Percentiles rank a stretch among this genome's conserved stretches.
Conservation (phyloP, 768 basidiomycete species). For the Calvatia gigantea region DNA sequence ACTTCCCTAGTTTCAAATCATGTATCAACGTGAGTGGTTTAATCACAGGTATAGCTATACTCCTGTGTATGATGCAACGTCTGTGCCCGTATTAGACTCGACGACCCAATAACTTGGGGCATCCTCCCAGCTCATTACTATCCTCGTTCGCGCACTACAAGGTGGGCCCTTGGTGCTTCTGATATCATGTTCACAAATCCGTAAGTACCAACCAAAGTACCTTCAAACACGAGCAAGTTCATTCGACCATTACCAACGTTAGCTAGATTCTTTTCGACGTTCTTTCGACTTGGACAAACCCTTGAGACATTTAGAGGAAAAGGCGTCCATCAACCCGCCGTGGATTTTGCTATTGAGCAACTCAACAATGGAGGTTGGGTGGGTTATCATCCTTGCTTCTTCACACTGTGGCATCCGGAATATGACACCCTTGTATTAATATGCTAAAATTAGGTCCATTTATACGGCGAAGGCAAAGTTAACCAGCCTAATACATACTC, state of each 20-base stretch:
- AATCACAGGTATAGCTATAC: neutral
- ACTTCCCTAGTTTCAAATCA: conserved; percentile 78
- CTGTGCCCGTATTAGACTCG: conserved; percentile 45
- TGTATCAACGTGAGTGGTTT: conserved; percentile 72
- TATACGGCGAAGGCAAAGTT: conserved; percentile 88
- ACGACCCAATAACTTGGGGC: conserved; percentile 89
- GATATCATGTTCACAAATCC: conserved; percentile 95
- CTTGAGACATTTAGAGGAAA: conserved; percentile 90
- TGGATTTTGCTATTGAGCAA: conserved; percentile 79
- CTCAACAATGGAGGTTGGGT: conserved; percentile 88
- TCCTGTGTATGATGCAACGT: conserved; percentile 4
- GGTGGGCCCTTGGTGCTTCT: conserved; percentile 91
- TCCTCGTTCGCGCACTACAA: conserved; percentile 52
- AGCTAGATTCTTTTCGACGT: conserved; percentile 73
- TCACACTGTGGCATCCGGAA: neutral
- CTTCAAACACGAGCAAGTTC: neutral
- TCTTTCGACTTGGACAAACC: conserved; percentile 88
- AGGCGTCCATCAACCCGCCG: conserved; percentile 83
- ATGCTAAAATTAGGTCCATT: conserved; percentile 61
- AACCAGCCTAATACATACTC: conserved; percentile 64
- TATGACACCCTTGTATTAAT: neutral
- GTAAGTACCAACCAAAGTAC: conserved; percentile 38
- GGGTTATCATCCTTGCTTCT: conserved; percentile 22
- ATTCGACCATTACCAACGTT: conserved; percentile 16
- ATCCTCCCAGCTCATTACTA: conserved; percentile 66